Evolutionary conservation across 169 alveolate species (phyloP).

Genomic region (Plasmodium gallinaceum): DNA sequence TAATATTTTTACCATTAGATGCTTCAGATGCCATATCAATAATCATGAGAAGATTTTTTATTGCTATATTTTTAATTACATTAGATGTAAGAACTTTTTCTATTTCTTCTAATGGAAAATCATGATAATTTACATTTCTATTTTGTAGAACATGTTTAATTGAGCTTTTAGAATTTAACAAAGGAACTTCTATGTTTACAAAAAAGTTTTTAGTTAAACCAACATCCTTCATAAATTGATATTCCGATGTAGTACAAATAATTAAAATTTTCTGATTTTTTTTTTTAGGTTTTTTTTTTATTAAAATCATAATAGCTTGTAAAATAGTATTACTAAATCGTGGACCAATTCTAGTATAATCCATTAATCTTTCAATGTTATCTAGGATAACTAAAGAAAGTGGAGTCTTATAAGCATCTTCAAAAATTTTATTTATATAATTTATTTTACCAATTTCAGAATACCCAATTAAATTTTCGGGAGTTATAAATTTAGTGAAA

Average conservation of each 20-base stretch:
- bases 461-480: conserved; percentile 96
- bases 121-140: conserved; percentile 32
- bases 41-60: conserved; percentile 54
- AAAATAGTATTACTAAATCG: conserved; percentile 96
- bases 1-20: conserved; percentile 27
- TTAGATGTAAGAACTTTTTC: conserved; percentile 25
- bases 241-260: conserved; percentile 97
- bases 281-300: conserved; percentile 96
- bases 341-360: conserved; percentile 98
- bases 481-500: conserved; percentile 96
- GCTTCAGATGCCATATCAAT: conserved; percentile 73
- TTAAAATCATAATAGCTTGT: conserved; percentile 95
- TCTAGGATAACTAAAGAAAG: conserved; percentile 95
- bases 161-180: conserved; percentile 23
- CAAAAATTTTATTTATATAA: conserved; percentile 95
- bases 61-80: conserved; percentile 49
- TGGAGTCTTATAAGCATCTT: conserved; percentile 98
- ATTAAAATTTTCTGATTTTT: conserved; percentile 94
- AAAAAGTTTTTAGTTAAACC: conserved; percentile 60
- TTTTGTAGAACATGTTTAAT: conserved; percentile 50
- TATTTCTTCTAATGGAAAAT: conserved; percentile 45
- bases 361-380: conserved; percentile 97
- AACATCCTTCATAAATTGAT: conserved; percentile 86
- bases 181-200: conserved; percentile 60
- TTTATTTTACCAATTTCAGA: conserved; percentile 91